phyloP scores from a whole-genome alignment of 139 green algal species.

The Chlamydomonas eustigma region DNA sequence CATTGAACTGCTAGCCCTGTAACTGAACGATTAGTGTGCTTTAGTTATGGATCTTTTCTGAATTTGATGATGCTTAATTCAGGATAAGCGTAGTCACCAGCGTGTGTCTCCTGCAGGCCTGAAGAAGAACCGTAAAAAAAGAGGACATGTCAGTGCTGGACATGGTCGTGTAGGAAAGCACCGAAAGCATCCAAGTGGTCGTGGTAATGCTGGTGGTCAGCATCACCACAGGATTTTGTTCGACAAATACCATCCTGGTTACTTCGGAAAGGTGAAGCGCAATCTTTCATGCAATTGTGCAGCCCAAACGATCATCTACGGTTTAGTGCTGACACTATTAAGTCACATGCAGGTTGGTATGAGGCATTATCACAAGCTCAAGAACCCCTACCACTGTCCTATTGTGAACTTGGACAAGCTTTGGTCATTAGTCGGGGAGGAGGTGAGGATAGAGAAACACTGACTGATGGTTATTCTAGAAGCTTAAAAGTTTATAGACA shows the following conservation, averaged over 20 bases:
- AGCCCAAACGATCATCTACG: not conserved
- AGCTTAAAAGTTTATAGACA: not conserved
- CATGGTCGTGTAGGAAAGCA: constrained; percentile 99
- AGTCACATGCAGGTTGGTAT: constrained; percentile 84
- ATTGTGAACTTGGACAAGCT: constrained; percentile 99
- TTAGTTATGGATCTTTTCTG: not conserved
- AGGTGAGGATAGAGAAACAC: constrained; percentile 43
- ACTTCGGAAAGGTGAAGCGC: constrained; percentile 88
- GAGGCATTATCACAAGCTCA: constrained; percentile 93
- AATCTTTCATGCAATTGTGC: not conserved
- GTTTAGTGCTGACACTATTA: not conserved
- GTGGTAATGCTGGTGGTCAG: constrained; percentile 98
- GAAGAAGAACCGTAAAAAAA: constrained; percentile 98
- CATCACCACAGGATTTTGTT: constrained; percentile 99
- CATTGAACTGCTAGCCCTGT: not conserved
- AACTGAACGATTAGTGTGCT: not conserved
- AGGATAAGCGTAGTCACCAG: not conserved
- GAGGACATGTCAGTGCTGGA: constrained; percentile 94
- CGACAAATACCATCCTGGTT: constrained; percentile 98
- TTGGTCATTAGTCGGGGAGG: constrained; percentile 86
- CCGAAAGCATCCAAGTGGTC: constrained; percentile 95
- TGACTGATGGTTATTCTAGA: too few relatives aligned
- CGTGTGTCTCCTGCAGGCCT: constrained; percentile 43
- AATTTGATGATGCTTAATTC: not conserved
- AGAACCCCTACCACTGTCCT: constrained; percentile 94